Evolutionary conservation across 2,329 filamentous ascomycete species (phyloP), one percentile per base, ranked within the genome.

Genomic region (Anthostomella pinea): DNA sequence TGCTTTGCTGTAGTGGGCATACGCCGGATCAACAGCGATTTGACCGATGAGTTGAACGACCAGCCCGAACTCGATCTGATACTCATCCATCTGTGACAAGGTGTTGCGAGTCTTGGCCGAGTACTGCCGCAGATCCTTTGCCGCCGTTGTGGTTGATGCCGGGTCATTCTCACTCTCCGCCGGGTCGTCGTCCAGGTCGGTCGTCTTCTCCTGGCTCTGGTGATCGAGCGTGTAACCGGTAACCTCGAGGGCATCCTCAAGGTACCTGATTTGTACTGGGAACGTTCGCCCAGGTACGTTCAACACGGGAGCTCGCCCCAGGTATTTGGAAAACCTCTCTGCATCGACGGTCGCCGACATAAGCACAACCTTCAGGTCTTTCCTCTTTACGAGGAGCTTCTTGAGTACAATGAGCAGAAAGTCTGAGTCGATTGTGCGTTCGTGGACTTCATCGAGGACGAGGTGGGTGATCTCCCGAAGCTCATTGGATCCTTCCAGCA

Each of bases 281-380:
- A 94, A 98, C 0, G 91, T 97, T 30, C 93, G 80, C 1, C 93
- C 93, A 3, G 93, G 93, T 10, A 98, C 88, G 41, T 85, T 89
- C 35, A 98, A 70, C 25, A 97, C 81, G 0, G 91, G 91, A 1
- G 91, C 91, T 4, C 82, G 81, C 37, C 83, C 82, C 2, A 98
- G 75, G 57, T 97, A 98, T 8, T 79, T 78, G 0, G 93, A 96
- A 59, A 98, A 96, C 11, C 83, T 82, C 41, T 91, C 83, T 0
- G 93, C 88, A 60, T 98, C 88, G 6, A 98, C 88, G 1, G 93
- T 98, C 8, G 93, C 93, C 49, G 91, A 97, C 93, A 98, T 98
- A 30, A 98, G 75, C 23, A 98, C 76, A 14, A 98, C 85, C 63
- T 95, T 97, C 33, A 98, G 70, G 46, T 95, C 86, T 43, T 83